These are phyloP conservation scores for Exutisphaerella laricina DNA, from an alignment of 2,329 filamentous ascomycete genomes.

Conservation along the genomic window DNA sequence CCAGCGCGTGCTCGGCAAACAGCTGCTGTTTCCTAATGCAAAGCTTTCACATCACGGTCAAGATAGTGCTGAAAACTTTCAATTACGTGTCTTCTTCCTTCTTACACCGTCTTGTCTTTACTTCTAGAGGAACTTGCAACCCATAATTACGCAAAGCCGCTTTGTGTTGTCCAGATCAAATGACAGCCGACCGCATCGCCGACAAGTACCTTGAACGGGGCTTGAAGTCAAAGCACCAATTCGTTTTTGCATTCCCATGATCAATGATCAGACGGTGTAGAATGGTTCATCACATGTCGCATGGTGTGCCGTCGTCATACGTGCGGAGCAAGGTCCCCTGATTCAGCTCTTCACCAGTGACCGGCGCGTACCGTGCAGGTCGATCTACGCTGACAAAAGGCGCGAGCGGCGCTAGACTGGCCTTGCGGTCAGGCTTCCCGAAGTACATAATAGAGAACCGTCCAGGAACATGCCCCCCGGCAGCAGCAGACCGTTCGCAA, in stretches of 20 bases:
- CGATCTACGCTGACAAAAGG: constrained; percentile 8
- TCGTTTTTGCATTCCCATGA: neutral
- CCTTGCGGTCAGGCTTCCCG: constrained; percentile 11
- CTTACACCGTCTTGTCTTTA: too few species aligned
- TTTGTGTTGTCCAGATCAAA: too few species aligned
- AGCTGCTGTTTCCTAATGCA: neutral
- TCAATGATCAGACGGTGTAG: neutral
- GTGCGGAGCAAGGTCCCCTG: constrained; percentile 11
- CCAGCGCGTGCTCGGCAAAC: neutral
- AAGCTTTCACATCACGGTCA: too few species aligned
- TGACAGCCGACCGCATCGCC: too few species aligned
- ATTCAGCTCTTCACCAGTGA: constrained; percentile 11
- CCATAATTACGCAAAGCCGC: too few species aligned
- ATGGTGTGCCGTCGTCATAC: constrained; percentile 3
- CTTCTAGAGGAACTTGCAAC: too few species aligned
- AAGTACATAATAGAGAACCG: constrained; percentile 15
- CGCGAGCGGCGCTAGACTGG: constrained; percentile 9
- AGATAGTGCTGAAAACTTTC: too few species aligned
- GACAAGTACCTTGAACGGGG: too few species aligned
- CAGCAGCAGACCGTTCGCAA: neutral
- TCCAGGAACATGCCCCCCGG: constrained; percentile 3
- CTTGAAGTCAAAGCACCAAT: too few species aligned
- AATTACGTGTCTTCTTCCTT: too few species aligned
- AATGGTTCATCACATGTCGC: neutral
- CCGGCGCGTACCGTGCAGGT: constrained; percentile 5